These are phyloP conservation scores for Nyctanthes arbortristis DNA, from an alignment of 257 asterid genomes.

Conservation along the genomic window DNA sequence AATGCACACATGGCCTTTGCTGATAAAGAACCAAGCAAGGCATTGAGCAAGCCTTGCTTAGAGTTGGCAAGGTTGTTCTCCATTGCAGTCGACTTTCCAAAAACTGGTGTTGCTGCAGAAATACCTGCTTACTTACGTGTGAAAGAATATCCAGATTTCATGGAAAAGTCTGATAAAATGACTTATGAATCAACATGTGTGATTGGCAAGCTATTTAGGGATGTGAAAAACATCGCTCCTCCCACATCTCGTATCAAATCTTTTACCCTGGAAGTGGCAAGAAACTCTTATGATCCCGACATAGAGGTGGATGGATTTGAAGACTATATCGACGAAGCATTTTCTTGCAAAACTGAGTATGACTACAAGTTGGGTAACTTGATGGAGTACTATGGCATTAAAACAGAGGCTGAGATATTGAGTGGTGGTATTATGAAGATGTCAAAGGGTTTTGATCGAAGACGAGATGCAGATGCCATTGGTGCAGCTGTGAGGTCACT, in stretches of 20 bases:
- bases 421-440: conserved; percentile 62
- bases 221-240: conserved; percentile 59
- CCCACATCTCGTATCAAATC: conserved; percentile 32
- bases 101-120: conserved; percentile 84
- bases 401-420: too few species aligned
- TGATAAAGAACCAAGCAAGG: conserved; percentile 53
- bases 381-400: too few species aligned
- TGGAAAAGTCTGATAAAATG: too few species aligned
- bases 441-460: conserved; percentile 68
- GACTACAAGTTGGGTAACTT: too few species aligned
- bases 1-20: conserved; percentile 84
- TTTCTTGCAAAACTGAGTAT: too few species aligned
- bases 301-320: conserved; percentile 67
- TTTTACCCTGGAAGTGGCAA: too few species aligned
- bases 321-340: conserved; percentile 50
- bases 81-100: conserved; percentile 88
- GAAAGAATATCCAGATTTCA: too few species aligned
- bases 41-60: conserved; percentile 52
- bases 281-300: conserved; percentile 58
- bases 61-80: conserved; percentile 65
- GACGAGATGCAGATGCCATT: conserved; percentile 73
- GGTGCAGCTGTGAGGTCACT: conserved; percentile 63
- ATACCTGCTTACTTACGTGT: conserved; percentile 71
- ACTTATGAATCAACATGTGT: too few species aligned
- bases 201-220: conserved; percentile 78